Conservation (phyloP, 495 filamentous ascomycete genomes). For the Tuber aestivum region DNA sequence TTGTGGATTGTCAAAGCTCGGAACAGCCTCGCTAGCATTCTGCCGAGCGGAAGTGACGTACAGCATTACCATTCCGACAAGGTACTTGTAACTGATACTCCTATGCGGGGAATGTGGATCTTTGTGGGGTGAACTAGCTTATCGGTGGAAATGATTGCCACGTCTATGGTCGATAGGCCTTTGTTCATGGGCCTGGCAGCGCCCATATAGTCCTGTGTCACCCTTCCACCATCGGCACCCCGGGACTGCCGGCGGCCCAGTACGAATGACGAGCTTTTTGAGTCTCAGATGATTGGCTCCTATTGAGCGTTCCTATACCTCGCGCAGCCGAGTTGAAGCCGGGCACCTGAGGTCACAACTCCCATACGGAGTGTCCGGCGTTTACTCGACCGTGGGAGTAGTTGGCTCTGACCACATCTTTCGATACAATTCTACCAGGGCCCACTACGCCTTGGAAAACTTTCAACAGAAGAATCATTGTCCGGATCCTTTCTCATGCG, state of each 20-base stretch:
- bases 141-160: background rate
- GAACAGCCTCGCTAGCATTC: background rate
- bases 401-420: background rate
- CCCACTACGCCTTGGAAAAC: background rate
- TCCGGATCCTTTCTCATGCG: background rate
- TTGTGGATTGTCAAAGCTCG: background rate
- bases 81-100: background rate
- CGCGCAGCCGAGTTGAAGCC: background rate
- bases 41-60: background rate
- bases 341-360: background rate
- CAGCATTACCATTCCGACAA: background rate
- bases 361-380: background rate
- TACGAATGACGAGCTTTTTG: background rate
- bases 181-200: background rate
- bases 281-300: background rate
- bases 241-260: background rate
- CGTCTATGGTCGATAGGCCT: background rate
- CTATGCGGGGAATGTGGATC: background rate
- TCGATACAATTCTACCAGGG: background rate
- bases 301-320: background rate
- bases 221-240: background rate
- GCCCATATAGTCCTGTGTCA: background rate
- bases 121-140: background rate
- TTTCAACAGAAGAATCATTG: background rate
- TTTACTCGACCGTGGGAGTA: background rate